Evolutionary conservation across 2,329 filamentous ascomycete species (phyloP), one percentile per base, ranked within the genome.

Genomic region (Ceratocystis papillata): DNA sequence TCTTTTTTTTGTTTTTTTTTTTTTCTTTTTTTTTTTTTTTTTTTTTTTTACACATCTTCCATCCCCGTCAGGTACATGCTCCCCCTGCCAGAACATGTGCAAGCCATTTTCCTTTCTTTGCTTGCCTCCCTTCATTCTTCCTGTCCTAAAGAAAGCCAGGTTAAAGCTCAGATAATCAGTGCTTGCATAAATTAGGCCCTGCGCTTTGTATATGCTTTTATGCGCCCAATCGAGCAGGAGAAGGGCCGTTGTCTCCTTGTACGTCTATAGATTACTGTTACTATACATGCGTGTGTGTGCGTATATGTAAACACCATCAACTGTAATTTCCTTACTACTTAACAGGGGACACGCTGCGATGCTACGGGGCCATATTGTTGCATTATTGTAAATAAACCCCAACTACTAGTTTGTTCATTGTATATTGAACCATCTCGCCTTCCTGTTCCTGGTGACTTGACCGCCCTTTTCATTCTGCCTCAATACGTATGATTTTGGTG

Each of bases 401-500:
- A 30, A 30, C 28, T 15, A 4, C 53, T 17, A 41, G 28, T 5
- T 8, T 57, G 22, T 57, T 57, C 1, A 33, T 57, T 57, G 28
- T 22, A 17, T 5, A 12, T 57, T 20, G 25, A 2, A 22, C 22
- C 20, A 8, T 7, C 37, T 41, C 12, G 37, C 37, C 37, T 41
- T 2, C 3, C 12, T 15, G 37, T 41, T 15, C 10, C 3, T 41
- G 37, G 3, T 20, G n/a, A 37, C 25, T n/a, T 59, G 55, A 59
- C 28, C 55, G 55, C 55, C 33, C 17, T 17, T 45, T 60, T 61
- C 50, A 66, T 45, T 68, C 63, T 17, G 44, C 22, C 30, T 65
- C 45, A 6, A 61, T 41, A 22, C 75, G 74, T 22, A 79, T 73
- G 6, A 89, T 75, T 68, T 79, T 83, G 0, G 83, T 89, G 63